These are phyloP conservation scores for Thermomyces lanuginosus DNA, from an alignment of 2,329 filamentous ascomycete genomes.

Conservation along the genomic window DNA sequence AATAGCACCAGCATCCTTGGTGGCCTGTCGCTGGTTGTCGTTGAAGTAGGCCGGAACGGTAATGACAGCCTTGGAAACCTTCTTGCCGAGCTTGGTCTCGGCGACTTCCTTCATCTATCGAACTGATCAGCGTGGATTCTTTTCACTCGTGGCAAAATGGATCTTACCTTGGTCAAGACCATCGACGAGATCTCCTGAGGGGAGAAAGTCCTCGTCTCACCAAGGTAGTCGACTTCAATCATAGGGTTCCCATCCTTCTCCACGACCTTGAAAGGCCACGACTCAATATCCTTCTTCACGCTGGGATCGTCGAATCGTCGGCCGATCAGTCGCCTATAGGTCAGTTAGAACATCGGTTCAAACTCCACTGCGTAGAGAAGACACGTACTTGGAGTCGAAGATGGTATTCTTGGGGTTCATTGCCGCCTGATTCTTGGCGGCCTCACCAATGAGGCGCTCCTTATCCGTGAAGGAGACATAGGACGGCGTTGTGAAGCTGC, in stretches of 20 bases:
- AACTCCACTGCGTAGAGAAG: neutral
- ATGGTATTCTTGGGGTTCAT: conserved; percentile 98
- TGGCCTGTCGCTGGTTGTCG: conserved; percentile 98
- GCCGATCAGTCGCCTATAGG: conserved; percentile 78
- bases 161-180: conserved; percentile 85
- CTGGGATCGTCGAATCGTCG: conserved; percentile 86
- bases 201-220: conserved; percentile 88
- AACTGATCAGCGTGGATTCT: conserved; percentile 1
- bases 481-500: conserved; percentile 94
- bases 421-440: conserved; percentile 98
- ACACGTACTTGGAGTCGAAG: conserved; percentile 95
- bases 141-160: conserved; percentile 1
- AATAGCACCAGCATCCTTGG: conserved; percentile 98
- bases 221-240: conserved; percentile 90
- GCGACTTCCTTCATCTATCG: conserved; percentile 95
- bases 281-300: conserved; percentile 97
- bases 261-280: conserved; percentile 97
- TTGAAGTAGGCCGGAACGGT: conserved; percentile 99
- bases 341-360: neutral
- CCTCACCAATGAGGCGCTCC: conserved; percentile 98
- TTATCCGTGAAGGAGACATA: conserved; percentile 98
- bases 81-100: conserved; percentile 95
- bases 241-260: conserved; percentile 76
- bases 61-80: conserved; percentile 97
- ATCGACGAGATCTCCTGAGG: conserved; percentile 98